Conservation (phyloP, 2,329 filamentous ascomycete species). For the Colletotrichum sp. region DNA sequence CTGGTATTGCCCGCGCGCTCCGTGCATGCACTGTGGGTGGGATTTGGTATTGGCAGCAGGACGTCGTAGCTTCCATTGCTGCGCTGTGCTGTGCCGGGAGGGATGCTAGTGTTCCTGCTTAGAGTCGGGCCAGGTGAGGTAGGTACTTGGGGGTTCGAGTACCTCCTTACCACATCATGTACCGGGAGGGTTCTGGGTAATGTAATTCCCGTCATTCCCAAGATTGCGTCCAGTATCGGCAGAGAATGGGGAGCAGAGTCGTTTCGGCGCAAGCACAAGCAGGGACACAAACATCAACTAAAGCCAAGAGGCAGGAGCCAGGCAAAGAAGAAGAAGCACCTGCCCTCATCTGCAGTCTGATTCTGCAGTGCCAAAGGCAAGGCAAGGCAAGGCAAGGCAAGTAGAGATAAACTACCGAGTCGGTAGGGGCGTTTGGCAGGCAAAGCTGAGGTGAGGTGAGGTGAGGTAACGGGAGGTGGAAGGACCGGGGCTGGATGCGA, state of each 20-base stretch:
- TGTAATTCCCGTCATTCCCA: background rate
- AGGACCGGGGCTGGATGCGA: background rate
- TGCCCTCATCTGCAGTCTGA: background rate
- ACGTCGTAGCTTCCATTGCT: background rate
- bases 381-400: background rate
- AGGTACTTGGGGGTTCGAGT: background rate
- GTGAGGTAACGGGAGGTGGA: background rate
- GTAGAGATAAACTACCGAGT: background rate
- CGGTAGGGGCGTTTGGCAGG: background rate
- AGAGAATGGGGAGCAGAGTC: background rate
- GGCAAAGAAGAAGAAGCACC: background rate
- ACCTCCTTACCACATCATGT: background rate
- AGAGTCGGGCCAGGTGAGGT: background rate
- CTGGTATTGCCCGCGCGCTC: slow-evolving; percentile 5
- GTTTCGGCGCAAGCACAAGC: background rate
- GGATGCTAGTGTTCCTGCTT: background rate
- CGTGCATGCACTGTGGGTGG: slow-evolving; percentile 11
- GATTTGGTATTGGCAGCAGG: background rate
- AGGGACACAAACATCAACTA: background rate
- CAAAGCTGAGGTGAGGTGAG: background rate
- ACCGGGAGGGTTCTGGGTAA: background rate
- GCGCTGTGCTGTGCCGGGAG: background rate
- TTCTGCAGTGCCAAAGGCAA: background rate
- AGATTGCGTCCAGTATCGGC: background rate
- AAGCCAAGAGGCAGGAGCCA: background rate